These are phyloP conservation scores for Wickerhamiella occidentalis DNA, from an alignment of 805 yeast genomes.

Conservation along the genomic window DNA sequence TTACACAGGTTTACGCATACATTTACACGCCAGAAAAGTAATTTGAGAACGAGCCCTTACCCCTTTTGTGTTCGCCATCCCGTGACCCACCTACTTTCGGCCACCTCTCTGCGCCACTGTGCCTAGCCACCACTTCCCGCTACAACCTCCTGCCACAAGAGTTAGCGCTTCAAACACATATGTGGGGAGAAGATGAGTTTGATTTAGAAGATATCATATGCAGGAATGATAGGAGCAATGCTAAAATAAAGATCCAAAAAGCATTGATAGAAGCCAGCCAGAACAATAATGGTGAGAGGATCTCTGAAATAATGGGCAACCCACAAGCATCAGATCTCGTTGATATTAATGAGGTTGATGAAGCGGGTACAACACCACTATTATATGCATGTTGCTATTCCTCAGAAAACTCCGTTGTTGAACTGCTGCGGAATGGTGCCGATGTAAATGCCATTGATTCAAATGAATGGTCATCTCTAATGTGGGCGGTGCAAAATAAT, in stretches of 20 bases:
- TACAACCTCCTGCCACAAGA: too few relatives aligned
- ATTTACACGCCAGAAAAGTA: too few relatives aligned
- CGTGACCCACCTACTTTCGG: too few relatives aligned
- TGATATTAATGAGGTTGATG: conserved; percentile 28
- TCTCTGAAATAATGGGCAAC: conserved; percentile 25
- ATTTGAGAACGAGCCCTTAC: too few relatives aligned
- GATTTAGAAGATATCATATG: conserved; percentile 21
- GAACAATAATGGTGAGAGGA: conserved; percentile 26
- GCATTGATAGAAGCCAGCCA: conserved; percentile 28
- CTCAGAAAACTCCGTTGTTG: conserved; percentile 27
- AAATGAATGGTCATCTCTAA: conserved; percentile 41
- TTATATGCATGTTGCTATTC: conserved; percentile 33
- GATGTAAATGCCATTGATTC: conserved; percentile 29
- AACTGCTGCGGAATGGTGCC: conserved; percentile 29
- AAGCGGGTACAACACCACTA: conserved; percentile 31
- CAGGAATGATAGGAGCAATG: conserved; percentile 11
- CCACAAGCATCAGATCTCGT: conserved; percentile 19
- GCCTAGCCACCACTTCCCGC: too few relatives aligned
- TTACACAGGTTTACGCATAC: too few relatives aligned
- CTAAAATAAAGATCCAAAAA: conserved; percentile 22
- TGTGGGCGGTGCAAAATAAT: conserved; percentile 74
- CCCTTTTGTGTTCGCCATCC: too few relatives aligned
- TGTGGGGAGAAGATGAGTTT: conserved; percentile 14
- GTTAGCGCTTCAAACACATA: neutral
- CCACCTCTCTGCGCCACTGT: too few relatives aligned